Evolutionary conservation across 1,139 yeast genomes (phyloP).

Genomic region (Lodderomyces margitis): DNA sequence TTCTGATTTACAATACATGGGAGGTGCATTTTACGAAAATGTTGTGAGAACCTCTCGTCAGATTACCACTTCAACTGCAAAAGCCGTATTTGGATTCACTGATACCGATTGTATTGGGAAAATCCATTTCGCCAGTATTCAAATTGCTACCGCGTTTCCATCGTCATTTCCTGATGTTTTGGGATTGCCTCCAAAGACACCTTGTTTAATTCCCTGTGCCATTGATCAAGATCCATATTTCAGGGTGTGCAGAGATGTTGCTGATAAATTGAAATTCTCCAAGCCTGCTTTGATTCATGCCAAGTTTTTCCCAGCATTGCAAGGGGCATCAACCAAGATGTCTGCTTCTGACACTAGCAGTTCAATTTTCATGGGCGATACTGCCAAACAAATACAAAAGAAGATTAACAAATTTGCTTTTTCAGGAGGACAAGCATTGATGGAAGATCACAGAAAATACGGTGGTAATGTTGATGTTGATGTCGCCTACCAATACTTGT

Average conservation of each 20-base stretch:
- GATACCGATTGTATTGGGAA: slow-evolving; percentile 96
- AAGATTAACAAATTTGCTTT: slow-evolving; percentile 96
- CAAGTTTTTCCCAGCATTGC: slow-evolving; percentile 96
- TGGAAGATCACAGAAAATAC: slow-evolving; percentile 82
- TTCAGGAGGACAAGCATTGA: slow-evolving; percentile 86
- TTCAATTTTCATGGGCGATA: slow-evolving; percentile 91
- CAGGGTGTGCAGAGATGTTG: slow-evolving; percentile 96
- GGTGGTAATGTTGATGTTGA: slow-evolving; percentile 98
- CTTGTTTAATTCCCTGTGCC: slow-evolving; percentile 97
- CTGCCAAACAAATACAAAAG: slow-evolving; percentile 86
- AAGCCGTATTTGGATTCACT: slow-evolving; percentile 95
- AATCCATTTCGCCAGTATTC: slow-evolving; percentile 92
- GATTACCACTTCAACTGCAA: slow-evolving; percentile 93
- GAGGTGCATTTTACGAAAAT: slow-evolving; percentile 90
- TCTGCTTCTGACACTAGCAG: slow-evolving; percentile 82
- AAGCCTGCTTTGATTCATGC: slow-evolving; percentile 94
- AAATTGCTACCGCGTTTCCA: slow-evolving; percentile 94
- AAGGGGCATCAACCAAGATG: slow-evolving; percentile 97
- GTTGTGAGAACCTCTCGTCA: slow-evolving; percentile 93
- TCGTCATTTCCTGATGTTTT: slow-evolving; percentile 93
- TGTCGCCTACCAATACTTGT: slow-evolving; percentile 89
- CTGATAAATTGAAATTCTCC: slow-evolving; percentile 83
- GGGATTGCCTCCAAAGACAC: slow-evolving; percentile 82
- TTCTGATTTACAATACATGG: slow-evolving; percentile 90
- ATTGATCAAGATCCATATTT: slow-evolving; percentile 99